phyloP scores from a whole-genome alignment of 192 early-diverging fungal species.

The Nowakowskiella sp. region DNA sequence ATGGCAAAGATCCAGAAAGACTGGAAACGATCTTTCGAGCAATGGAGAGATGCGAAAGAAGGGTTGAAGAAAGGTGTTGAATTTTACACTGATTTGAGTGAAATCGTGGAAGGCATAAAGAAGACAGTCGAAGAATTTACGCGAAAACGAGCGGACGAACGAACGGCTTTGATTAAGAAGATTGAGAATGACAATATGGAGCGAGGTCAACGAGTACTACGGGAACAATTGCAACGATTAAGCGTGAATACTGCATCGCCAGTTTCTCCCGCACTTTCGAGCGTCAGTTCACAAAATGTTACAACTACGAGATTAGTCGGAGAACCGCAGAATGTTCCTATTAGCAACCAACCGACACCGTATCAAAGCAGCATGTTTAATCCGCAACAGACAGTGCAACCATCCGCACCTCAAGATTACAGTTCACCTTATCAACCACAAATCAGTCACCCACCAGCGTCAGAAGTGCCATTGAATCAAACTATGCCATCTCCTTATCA shows the following conservation, averaged over 20 bases:
- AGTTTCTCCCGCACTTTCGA: conserved; percentile 9
- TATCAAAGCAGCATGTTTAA: too few species aligned
- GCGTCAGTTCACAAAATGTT: conserved; percentile 8
- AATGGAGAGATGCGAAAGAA: conserved; percentile 59
- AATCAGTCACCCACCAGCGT: too few species aligned
- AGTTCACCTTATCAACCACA: too few species aligned
- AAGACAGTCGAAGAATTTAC: conserved; percentile 52
- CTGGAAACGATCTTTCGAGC: conserved; percentile 52
- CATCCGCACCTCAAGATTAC: too few species aligned
- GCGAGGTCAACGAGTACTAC: conserved; percentile 53
- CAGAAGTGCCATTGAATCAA: too few species aligned
- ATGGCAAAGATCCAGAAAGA: conserved; percentile 60
- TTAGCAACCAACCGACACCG: too few species aligned
- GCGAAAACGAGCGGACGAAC: conserved; percentile 50
- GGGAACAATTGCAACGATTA: conserved; percentile 49
- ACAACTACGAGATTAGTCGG: too few species aligned
- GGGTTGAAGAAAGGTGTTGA: conserved; percentile 62
- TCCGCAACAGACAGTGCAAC: too few species aligned
- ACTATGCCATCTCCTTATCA: too few species aligned
- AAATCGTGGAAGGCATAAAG: conserved; percentile 45
- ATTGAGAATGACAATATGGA: conserved; percentile 45
- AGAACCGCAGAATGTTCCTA: too few species aligned
- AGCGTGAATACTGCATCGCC: conserved; percentile 27
- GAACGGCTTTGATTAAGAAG: conserved; percentile 38
- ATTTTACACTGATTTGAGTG: conserved; percentile 59